These are phyloP conservation scores for Alisma plantagoaquatica DNA, from an alignment of 106 monocot genomes.

Conservation along the genomic window DNA sequence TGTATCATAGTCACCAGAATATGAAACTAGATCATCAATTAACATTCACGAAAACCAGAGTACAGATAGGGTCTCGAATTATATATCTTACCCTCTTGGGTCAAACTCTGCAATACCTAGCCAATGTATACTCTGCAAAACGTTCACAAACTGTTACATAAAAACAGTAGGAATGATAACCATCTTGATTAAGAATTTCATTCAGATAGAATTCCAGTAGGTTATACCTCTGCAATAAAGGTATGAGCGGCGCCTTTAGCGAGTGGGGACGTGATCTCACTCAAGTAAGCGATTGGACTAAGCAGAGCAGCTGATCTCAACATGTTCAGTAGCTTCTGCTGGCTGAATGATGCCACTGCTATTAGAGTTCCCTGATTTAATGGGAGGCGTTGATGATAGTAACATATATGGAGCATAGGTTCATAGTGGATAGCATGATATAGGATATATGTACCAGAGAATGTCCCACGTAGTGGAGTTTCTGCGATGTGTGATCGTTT, in stretches of 20 bases:
- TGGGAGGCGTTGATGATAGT: not conserved
- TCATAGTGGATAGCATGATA: not conserved
- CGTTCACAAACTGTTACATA: not conserved
- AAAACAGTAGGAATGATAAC: not conserved
- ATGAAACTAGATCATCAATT: no score
- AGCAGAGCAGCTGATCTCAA: conserved; percentile 42
- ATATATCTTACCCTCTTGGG: conserved; percentile 40
- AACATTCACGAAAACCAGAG: no score
- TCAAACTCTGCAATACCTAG: conserved; percentile 86
- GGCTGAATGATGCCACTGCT: conserved; percentile 54
- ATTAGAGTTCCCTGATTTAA: conserved; percentile 42
- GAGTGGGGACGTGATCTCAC: conserved; percentile 49
- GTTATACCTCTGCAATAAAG: conserved; percentile 50
- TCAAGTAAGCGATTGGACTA: conserved; percentile 47
- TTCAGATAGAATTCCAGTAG: no score
- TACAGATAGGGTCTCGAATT: no score
- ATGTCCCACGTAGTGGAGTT: conserved; percentile 59
- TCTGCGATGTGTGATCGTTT: conserved; percentile 34
- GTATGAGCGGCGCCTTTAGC: conserved; percentile 41
- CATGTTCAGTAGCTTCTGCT: conserved; percentile 39
- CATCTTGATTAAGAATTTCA: not conserved
- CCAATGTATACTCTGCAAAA: conserved; percentile 39
- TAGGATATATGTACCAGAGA: conserved; percentile 29
- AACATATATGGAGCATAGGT: not conserved
- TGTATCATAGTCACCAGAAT: no score